Evolutionary conservation across 805 yeast genomes (phyloP).

Genomic region (Cephaloascus fragrans): DNA sequence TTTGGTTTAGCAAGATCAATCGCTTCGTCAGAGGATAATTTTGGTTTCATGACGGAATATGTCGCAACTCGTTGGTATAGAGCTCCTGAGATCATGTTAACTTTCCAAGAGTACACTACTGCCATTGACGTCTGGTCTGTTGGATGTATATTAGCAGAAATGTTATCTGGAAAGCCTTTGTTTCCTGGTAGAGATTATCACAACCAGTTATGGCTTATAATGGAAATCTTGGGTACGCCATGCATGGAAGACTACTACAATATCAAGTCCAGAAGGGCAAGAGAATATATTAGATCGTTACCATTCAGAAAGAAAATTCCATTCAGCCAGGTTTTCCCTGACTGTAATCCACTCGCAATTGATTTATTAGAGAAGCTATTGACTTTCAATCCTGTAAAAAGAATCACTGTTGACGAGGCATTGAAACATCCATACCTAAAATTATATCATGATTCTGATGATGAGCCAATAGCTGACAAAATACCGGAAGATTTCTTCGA

Average conservation of each 20-base stretch:
- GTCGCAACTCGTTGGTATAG: slow-evolving; percentile 98
- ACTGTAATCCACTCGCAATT: slow-evolving; percentile 42
- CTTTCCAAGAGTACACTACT: slow-evolving; percentile 85
- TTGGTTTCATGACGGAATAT: slow-evolving; percentile 88
- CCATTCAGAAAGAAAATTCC: slow-evolving; percentile 63
- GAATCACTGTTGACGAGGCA: slow-evolving; percentile 81
- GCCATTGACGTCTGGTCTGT: slow-evolving; percentile 97
- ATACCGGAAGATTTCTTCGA: slow-evolving; percentile 84
- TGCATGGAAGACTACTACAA: slow-evolving; percentile 64
- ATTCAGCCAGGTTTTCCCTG: slow-evolving; percentile 28
- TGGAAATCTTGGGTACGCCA: slow-evolving; percentile 85
- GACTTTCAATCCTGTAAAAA: slow-evolving; percentile 71
- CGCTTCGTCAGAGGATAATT: slow-evolving; percentile 53
- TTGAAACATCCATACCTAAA: slow-evolving; percentile 59
- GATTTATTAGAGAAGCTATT: slow-evolving; percentile 67
- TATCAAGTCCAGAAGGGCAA: slow-evolving; percentile 73
- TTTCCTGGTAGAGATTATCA: slow-evolving; percentile 95
- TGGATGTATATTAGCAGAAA: slow-evolving; percentile 91
- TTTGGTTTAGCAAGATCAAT: slow-evolving; percentile 79
- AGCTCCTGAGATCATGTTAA: slow-evolving; percentile 95
- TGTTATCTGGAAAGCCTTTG: slow-evolving; percentile 75
- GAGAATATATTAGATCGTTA: slow-evolving; percentile 75
- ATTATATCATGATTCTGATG: slow-evolving; percentile 90
- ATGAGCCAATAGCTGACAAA: slow-evolving; percentile 80
- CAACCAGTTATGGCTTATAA: slow-evolving; percentile 77